Conservation (phyloP, 208 protist species). For the Leishmania lainsoni region DNA sequence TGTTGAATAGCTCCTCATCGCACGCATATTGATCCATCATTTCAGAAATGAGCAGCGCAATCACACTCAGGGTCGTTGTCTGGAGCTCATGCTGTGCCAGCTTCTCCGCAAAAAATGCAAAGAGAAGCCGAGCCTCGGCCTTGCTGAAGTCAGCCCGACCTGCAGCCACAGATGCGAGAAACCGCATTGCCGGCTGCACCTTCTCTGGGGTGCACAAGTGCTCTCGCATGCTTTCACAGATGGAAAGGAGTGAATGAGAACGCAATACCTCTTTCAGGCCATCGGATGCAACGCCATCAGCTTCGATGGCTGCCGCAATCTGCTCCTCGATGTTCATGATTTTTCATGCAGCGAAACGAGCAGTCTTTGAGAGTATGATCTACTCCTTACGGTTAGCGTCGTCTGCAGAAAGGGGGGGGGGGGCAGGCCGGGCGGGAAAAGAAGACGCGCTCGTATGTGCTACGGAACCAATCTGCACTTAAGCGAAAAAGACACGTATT, state of each 20-base stretch:
- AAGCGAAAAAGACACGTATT: not conserved
- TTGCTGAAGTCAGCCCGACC: conserved; percentile 28
- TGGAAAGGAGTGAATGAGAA: conserved; percentile 44
- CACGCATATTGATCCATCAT: conserved; percentile 21
- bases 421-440: not conserved
- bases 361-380: not conserved
- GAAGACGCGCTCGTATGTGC: not conserved
- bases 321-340: conserved; percentile 16
- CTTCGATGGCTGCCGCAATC: conserved; percentile 37
- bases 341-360: not conserved
- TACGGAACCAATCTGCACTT: not conserved
- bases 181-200: conserved; percentile 45
- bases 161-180: conserved; percentile 41
- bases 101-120: conserved; percentile 60
- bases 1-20: conserved; percentile 17
- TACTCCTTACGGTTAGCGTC: not conserved
- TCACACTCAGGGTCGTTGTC: conserved; percentile 35
- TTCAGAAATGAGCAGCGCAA: conserved; percentile 41
- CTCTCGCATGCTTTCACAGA: conserved; percentile 44
- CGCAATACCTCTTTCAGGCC: conserved; percentile 36
- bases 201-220: conserved; percentile 46
- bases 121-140: conserved; percentile 47
- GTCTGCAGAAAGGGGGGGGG: not conserved
- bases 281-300: conserved; percentile 31
- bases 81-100: conserved; percentile 39